Conservation (phyloP, 1,284 basidiomycete genomes). For the Austroboletus novae-zelandiae region DNA sequence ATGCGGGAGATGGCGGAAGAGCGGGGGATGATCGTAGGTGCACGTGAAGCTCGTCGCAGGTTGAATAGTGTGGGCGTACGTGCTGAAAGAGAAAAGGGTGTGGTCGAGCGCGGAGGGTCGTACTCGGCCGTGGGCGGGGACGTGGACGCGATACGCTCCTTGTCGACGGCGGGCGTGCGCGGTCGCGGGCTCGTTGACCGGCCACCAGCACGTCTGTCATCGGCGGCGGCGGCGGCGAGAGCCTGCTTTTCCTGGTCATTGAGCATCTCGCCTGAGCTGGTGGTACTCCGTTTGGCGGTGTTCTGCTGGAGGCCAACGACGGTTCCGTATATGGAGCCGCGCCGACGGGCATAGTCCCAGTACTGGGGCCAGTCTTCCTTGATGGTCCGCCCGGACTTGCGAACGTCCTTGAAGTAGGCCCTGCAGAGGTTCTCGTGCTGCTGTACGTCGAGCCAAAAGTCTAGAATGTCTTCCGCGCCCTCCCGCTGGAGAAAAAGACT, state of each 20-base stretch:
- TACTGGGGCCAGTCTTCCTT: slow-evolving; percentile 98
- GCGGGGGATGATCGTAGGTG: slow-evolving; percentile 86
- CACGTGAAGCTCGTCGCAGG: slow-evolving; percentile 69
- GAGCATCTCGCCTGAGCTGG: slow-evolving; percentile 66
- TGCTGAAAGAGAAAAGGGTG: slow-evolving; percentile 73
- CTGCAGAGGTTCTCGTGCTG: slow-evolving; percentile 98
- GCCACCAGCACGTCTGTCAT: slow-evolving; percentile 46
- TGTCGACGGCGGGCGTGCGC: slow-evolving; percentile 41
- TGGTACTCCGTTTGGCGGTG: slow-evolving; percentile 68
- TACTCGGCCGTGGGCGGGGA: slow-evolving; percentile 42
- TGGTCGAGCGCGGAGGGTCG: slow-evolving; percentile 63
- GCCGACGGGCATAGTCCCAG: slow-evolving; percentile 83
- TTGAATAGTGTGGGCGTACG: slow-evolving; percentile 73
- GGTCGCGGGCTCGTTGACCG: slow-evolving; percentile 52
- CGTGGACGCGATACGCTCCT: slow-evolving; percentile 46
- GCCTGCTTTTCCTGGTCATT: slow-evolving; percentile 64
- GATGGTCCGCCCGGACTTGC: slow-evolving; percentile 88
- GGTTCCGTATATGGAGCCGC: slow-evolving; percentile 88
- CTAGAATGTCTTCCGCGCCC: slow-evolving; percentile 91
- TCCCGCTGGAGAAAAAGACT: slow-evolving; percentile 91
- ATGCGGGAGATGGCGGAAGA: slow-evolving; percentile 86
- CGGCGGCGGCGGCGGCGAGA: slow-evolving; percentile 45
- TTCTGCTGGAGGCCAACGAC: slow-evolving; percentile 75
- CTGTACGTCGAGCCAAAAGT: slow-evolving; percentile 99
- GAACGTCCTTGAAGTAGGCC: slow-evolving; percentile 97